Evolutionary conservation across 2,329 filamentous ascomycete species (phyloP), one percentile per base, ranked within the genome.

Genomic region (Aspergillus hortae): DNA sequence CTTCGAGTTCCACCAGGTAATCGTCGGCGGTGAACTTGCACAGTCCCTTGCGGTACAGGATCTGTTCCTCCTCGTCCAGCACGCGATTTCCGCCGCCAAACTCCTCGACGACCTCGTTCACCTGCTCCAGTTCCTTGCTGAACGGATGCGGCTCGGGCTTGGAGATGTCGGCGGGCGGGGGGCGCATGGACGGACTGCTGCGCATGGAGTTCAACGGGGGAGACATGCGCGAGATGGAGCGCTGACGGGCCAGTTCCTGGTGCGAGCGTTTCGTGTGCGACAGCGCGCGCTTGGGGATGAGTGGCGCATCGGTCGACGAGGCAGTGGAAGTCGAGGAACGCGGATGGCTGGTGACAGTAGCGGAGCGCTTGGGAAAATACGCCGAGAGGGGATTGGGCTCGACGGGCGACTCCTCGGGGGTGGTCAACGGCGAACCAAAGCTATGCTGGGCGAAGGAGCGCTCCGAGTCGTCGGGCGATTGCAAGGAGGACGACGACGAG

Each of bases 31-130:
- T 81, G 69, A 90, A 89, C 62, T 86, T 88, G 63, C 79, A 80
- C 5, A 96, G 80, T 2, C 89, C 90, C 56, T 83, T 84, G 21
- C 80, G 78, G 53, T 80, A 71, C 66, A 97, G 82, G 53, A 86
- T 82, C 59, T 82, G 77, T 63, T 89, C 81, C 69, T 95, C 90
- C 50, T 90, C 88, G 42, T 92, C 87, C 36, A 86, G 74, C n/a
- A 81, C 67, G 56, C 79, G 67, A 15, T 81, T 80, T 27, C 84
- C 79, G 40, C 85, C 84, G 61, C 85, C 84, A 61, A 90, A 92
- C 71, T 96, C 92, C 73, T 97, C 94, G 0, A 88, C 92, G 14
- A 96, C 82, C 72, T 97, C 94, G 48, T 91, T 90, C 21, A 97
- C 89, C 72, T 97, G 88, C 51, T 90, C 90, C 48, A 97, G 78